Base-by-base conservation (phyloP, 2,329 filamentous ascomycete genomes). In the Stagonosporopsis vannaccii region DNA sequence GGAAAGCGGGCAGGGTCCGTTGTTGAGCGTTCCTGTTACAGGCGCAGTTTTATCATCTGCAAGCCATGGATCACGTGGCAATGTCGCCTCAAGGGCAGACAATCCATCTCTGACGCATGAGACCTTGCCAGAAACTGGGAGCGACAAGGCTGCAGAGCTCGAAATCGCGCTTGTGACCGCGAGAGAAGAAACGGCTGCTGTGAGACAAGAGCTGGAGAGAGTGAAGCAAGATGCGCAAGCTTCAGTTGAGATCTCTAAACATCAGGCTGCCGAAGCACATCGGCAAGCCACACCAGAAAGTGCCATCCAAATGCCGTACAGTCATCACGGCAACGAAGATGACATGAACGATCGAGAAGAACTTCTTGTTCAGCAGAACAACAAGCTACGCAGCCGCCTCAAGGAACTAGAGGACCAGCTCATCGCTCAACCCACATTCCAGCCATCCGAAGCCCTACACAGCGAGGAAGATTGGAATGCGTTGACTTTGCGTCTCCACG, bases 401-500 rank as follows among this genome's bases (percentile, higher is more conserved):
- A 60, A 56, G 15, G 65, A 68, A 15, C 58, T 73, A 3, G 65
- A 74, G 49, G 65, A 68, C 6, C 68, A 69, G 22, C 44, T 72
- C 5, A 28, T 51, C 2, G 48, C 66, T 12, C 69, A 65, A 23
- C 19, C 36, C 23, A 37, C 49, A 8, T 17, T 42, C 2, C 61
- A 59, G n/a, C 60, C 57, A 17, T 59, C 42, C 26, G 36, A 47
- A n/a, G 43, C 41, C 8, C 23, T 39, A 39, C 51, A 61, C 13
- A 43, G 50, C 17, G 56, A 65, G 8, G 46, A 28, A 9, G 71
- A 75, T 25, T 71, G 68, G 62, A 58, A 73, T 20, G 61, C 67
- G 11, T 41, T 76, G 15, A 66, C 62, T 13, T 52, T 58, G 9
- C 64, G 71, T n/a, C 63, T 76, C 5, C 72, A 76, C 35, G 51